These are phyloP conservation scores for Ophiorrhiza pumila DNA, from an alignment of 257 asterid species.

Conservation along the genomic window DNA sequence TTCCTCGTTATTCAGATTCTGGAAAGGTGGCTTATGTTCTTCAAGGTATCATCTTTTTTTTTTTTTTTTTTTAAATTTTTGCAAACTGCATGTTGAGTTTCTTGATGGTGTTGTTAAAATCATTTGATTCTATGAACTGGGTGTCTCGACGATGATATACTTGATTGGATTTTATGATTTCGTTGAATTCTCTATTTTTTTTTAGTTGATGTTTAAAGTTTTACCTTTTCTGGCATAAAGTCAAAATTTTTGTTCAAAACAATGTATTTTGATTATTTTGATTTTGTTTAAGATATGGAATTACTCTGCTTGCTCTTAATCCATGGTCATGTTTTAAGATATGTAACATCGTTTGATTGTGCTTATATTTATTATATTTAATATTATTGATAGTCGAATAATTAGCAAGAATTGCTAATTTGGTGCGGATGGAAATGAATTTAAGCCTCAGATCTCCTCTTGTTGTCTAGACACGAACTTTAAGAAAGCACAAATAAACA, in stretches of 20 bases:
- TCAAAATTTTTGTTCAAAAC: neutral
- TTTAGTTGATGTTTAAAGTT: neutral
- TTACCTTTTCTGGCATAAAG: neutral
- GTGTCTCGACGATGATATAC: neutral
- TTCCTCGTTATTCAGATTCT: conserved; percentile 66
- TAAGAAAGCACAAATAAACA: no score
- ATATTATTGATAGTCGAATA: neutral
- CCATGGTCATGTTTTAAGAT: neutral
- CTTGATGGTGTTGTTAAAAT: neutral
- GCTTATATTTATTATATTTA: neutral
- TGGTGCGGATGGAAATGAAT: neutral
- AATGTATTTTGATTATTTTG: neutral
- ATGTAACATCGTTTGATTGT: neutral
- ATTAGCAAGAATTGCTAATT: no score
- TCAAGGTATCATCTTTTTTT: conserved; percentile 50
- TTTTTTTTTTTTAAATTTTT: neutral
- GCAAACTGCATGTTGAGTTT: neutral
- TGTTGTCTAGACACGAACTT: no score
- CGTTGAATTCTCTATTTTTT: neutral
- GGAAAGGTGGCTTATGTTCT: conserved; percentile 73
- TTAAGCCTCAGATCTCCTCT: neutral
- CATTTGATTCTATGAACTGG: neutral
- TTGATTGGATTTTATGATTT: no score
- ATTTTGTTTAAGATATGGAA: neutral
- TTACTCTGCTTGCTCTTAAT: neutral